A percentile compares a stretch with the other conserved stretches of the same genome.
Conservation (phyloP, 495 filamentous ascomycete genomes). For the Xylaria palmicola region DNA sequence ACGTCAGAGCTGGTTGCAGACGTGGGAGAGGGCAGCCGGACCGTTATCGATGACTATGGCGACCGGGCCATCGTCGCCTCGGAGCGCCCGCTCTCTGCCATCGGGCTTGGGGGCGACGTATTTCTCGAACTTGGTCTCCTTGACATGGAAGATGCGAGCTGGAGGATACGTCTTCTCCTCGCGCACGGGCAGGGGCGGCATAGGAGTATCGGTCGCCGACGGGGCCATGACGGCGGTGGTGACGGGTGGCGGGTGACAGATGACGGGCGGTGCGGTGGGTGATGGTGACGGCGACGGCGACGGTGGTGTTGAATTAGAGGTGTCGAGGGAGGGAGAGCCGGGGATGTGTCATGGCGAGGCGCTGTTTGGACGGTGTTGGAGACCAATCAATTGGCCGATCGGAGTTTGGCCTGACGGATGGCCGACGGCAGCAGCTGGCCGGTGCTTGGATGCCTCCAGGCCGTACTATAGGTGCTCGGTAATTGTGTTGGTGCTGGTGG, state of each 20-base stretch:
- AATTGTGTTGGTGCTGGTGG: background rate
- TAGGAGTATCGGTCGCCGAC: conserved; percentile 36
- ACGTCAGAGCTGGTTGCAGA: conserved; percentile 16
- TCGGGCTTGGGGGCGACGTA: conserved; percentile 66
- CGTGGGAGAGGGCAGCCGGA: conserved; percentile 29
- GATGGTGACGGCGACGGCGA: background rate
- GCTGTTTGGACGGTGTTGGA: background rate
- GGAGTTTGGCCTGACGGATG: background rate
- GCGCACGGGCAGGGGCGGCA: conserved; percentile 30
- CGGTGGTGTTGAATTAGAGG: background rate
- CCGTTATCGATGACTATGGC: conserved; percentile 99
- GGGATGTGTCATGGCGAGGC: conserved; percentile 3
- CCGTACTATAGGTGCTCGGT: background rate
- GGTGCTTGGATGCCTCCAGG: background rate
- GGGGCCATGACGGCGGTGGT: conserved; percentile 39
- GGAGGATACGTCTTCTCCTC: conserved; percentile 43
- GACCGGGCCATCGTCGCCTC: conserved; percentile 41
- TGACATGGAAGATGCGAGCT: conserved; percentile 50
- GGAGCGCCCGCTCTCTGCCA: conserved; percentile 61
- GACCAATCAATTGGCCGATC: background rate
- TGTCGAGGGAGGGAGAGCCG: background rate
- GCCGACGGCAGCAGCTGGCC: background rate
- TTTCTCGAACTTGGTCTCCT: conserved; percentile 78
- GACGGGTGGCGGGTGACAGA: too few relatives aligned
- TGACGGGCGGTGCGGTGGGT: too few relatives aligned